Evolutionary conservation across 2,329 filamentous ascomycete species (phyloP).

Genomic region (Colletotrichum sp.): DNA sequence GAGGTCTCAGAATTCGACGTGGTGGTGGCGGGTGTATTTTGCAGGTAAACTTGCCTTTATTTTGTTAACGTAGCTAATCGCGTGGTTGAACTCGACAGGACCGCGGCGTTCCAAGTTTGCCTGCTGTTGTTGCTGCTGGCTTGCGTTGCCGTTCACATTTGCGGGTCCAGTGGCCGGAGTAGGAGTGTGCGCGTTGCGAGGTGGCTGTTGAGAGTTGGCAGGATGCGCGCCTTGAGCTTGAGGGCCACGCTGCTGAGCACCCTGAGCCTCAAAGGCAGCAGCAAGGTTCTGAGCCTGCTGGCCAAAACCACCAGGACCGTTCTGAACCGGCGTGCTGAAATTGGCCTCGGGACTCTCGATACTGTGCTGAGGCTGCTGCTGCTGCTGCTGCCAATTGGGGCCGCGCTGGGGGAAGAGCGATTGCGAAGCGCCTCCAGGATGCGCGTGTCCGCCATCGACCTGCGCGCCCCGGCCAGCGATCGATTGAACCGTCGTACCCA

Average conservation of each 20-base stretch:
- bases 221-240: constrained; percentile 35
- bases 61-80: constrained; percentile 99
- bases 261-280: constrained; percentile 31
- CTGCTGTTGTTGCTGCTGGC: constrained; percentile 44
- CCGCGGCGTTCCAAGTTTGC: constrained; percentile 81
- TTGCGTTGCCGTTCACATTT: constrained; percentile 64
- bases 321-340: constrained; percentile 63
- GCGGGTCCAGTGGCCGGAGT: constrained; percentile 61
- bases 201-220: constrained; percentile 48
- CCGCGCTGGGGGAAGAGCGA: constrained; percentile 52
- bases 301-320: constrained; percentile 51
- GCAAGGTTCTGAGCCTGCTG: constrained; percentile 33
- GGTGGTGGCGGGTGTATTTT: background rate
- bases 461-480: constrained; percentile 65
- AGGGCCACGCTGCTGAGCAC: constrained; percentile 33
- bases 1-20: background rate
- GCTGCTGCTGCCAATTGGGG: constrained; percentile 56
- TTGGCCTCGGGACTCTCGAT: constrained; percentile 66
- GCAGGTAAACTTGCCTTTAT: constrained; percentile 76
- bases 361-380: constrained; percentile 56
- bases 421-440: constrained; percentile 39
- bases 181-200: constrained; percentile 62
- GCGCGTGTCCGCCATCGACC: constrained; percentile 43
- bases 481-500: constrained; percentile 93
- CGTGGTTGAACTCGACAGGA: constrained; percentile 98